phyloP scores from a whole-genome alignment of 2,329 filamentous ascomycete species.

The Fusarium staphyleae region DNA sequence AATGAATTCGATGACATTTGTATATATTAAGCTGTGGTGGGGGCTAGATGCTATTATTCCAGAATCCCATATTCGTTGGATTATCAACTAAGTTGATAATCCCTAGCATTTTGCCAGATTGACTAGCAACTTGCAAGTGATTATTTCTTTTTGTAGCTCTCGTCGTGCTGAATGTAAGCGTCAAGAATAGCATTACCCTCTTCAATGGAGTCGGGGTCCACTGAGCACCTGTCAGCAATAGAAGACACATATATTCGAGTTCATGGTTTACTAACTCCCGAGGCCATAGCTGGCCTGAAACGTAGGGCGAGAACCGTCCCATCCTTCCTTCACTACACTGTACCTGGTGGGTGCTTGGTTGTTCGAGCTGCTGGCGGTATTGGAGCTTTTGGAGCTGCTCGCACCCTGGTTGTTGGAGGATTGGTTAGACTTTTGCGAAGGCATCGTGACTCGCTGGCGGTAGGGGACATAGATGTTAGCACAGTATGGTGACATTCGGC shows the following conservation, averaged over 20 bases:
- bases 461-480: too few relatives aligned
- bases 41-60: too few relatives aligned
- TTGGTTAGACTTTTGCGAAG: background rate
- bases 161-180: slow-evolving; percentile 1
- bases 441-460: too few relatives aligned
- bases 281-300: slow-evolving; percentile 11
- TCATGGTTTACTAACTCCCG: background rate
- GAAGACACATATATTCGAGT: background rate
- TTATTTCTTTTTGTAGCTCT: background rate
- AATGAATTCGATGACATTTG: too few relatives aligned
- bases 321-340: slow-evolving; percentile 6
- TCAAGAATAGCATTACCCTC: slow-evolving; percentile 13
- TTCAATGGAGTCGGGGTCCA: slow-evolving; percentile 3
- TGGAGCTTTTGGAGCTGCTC: background rate
- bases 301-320: slow-evolving; percentile 4
- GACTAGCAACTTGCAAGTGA: too few relatives aligned
- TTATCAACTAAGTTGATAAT: too few relatives aligned
- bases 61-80: too few relatives aligned
- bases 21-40: too few relatives aligned
- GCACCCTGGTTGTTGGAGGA: background rate
- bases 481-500: too few relatives aligned
- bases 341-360: background rate
- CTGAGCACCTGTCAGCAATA: slow-evolving; percentile 1
- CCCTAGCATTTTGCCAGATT: too few relatives aligned
- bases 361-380: background rate